These are phyloP conservation scores for Aspergillus heteromorphus DNA, from an alignment of 495 filamentous ascomycete species.

Conservation along the genomic window DNA sequence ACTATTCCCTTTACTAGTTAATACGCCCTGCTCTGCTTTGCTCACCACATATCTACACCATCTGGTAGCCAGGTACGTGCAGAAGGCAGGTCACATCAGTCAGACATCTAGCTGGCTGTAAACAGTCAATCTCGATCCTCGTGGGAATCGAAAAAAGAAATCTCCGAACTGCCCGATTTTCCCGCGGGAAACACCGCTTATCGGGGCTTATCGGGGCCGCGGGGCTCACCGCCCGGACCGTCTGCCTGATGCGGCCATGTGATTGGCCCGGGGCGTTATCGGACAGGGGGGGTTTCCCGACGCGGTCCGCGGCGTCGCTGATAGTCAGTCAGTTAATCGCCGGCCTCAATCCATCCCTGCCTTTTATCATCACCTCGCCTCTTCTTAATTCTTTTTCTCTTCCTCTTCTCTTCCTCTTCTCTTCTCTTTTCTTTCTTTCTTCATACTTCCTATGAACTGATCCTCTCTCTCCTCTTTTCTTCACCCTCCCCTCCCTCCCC, in stretches of 20 bases:
- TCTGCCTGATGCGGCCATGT: too few relatives aligned
- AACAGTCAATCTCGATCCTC: too few relatives aligned
- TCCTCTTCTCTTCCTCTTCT: constrained; percentile 25
- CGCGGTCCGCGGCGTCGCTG: constrained; percentile 14
- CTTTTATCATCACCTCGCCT: background rate
- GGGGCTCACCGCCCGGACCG: background rate
- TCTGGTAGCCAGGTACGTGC: too few relatives aligned
- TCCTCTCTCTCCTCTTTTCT: constrained; percentile 1
- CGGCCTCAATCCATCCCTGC: background rate
- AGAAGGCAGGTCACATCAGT: too few relatives aligned
- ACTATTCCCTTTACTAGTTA: too few relatives aligned
- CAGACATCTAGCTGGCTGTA: too few relatives aligned
- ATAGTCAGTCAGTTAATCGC: background rate
- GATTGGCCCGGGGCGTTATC: constrained; percentile 17
- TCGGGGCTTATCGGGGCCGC: background rate
- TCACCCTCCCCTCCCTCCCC: background rate
- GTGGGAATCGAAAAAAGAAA: too few relatives aligned
- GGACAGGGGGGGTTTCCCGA: constrained; percentile 15
- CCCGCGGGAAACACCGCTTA: too few relatives aligned
- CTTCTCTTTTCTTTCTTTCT: constrained; percentile 21
- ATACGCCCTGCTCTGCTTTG: too few relatives aligned
- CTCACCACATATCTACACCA: too few relatives aligned
- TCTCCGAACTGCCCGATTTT: too few relatives aligned
- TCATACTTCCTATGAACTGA: too few relatives aligned
- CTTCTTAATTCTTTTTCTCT: background rate